phyloP scores from a whole-genome alignment of 495 filamentous ascomycete species.

The Cercophora scortea region DNA sequence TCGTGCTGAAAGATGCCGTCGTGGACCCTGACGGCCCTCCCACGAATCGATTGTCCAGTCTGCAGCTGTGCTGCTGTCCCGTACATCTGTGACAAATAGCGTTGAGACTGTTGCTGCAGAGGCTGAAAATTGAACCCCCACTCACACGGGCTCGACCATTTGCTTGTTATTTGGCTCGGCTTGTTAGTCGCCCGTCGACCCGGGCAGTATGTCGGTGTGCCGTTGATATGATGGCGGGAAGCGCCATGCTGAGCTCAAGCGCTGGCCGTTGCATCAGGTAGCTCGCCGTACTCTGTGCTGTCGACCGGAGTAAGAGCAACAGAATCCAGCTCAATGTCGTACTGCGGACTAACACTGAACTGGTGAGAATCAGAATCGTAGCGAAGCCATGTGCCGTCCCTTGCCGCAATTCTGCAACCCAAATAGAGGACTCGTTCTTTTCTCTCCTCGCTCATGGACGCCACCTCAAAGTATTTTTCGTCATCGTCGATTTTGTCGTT shows the following conservation, averaged over 20 bases:
- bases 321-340: constrained; percentile 17
- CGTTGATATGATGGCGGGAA: too few species aligned
- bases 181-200: too few species aligned
- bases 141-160: too few species aligned
- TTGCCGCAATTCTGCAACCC: constrained; percentile 47
- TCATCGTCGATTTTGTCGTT: constrained; percentile 67
- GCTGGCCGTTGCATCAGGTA: constrained; percentile 15
- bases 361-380: constrained; percentile 22
- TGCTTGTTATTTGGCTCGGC: too few species aligned
- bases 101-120: too few species aligned
- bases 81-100: too few species aligned
- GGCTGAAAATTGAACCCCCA: too few species aligned
- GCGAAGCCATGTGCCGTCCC: constrained; percentile 23
- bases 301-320: background rate
- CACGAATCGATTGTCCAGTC: too few species aligned
- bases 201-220: too few species aligned
- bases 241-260: background rate
- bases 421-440: constrained; percentile 72
- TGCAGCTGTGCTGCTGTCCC: too few species aligned
- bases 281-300: constrained; percentile 16
- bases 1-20: too few species aligned
- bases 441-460: constrained; percentile 56
- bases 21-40: too few species aligned
- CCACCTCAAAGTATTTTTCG: constrained; percentile 61
- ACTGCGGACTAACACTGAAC: constrained; percentile 25